phyloP scores from a whole-genome alignment of 2,329 filamentous ascomycete species.

The Fusarium albosuccineum region DNA sequence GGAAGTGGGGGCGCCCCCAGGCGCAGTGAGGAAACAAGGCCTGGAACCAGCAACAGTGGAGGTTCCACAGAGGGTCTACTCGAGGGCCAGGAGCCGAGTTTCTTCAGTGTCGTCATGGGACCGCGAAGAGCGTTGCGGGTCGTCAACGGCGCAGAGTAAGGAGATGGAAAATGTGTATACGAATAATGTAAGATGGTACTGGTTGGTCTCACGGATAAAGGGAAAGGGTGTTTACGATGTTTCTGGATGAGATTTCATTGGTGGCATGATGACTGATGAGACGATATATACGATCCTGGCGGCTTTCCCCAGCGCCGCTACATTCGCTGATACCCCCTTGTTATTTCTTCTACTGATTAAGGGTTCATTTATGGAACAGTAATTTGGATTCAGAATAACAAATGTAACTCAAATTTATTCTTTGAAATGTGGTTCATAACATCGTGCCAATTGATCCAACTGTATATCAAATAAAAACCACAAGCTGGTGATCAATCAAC shows the following conservation, averaged over 20 bases:
- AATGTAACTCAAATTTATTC: neutral
- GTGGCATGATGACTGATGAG: slow-evolving; percentile 23
- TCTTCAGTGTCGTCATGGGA: slow-evolving; percentile 77
- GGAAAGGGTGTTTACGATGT: slow-evolving; percentile 4
- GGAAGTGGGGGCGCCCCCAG: slow-evolving; percentile 39
- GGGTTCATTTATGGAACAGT: slow-evolving; percentile 6
- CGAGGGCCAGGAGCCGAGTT: slow-evolving; percentile 75
- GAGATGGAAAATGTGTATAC: neutral
- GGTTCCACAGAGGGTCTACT: slow-evolving; percentile 66
- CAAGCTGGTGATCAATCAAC: slow-evolving; percentile 5
- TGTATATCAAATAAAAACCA: slow-evolving; percentile 9
- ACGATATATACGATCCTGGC: slow-evolving; percentile 28
- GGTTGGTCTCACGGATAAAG: slow-evolving; percentile 7
- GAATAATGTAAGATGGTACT: neutral
- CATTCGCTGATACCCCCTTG: slow-evolving; percentile 45
- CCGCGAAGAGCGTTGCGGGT: slow-evolving; percentile 77
- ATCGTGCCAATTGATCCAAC: slow-evolving; percentile 18
- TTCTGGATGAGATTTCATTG: slow-evolving; percentile 4
- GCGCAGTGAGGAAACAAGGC: slow-evolving; percentile 46
- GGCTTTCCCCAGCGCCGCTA: slow-evolving; percentile 11
- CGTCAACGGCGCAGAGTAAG: slow-evolving; percentile 66
- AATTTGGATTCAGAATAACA: neutral
- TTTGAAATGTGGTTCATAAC: slow-evolving; percentile 15
- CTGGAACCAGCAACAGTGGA: slow-evolving; percentile 44
- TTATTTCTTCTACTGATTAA: slow-evolving; percentile 9